Evolutionary conservation across 257 asterid genomes (phyloP).

Genomic region (Ilex aquifolium): DNA sequence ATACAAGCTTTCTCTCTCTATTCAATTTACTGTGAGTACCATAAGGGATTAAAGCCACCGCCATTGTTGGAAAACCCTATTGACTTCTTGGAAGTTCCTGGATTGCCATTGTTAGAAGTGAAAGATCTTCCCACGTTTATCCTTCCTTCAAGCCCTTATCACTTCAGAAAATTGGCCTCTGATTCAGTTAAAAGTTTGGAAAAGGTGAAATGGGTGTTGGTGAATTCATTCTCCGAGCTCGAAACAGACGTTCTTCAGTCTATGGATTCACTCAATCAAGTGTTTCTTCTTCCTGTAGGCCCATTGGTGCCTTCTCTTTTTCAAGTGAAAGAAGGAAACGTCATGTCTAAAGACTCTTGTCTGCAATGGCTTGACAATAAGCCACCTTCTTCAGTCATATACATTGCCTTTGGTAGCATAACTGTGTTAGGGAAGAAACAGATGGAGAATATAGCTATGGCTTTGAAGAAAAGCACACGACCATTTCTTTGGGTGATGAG

Average conservation of each 20-base stretch:
- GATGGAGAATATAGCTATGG: background rate
- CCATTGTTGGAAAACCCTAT: background rate
- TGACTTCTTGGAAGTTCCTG: background rate
- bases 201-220: conserved; percentile 4
- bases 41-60: background rate
- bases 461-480: background rate
- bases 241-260: background rate
- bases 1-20: background rate
- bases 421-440: background rate
- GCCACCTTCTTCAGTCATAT: background rate
- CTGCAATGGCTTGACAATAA: background rate
- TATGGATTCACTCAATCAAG: background rate
- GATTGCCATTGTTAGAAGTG: background rate
- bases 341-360: background rate
- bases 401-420: conserved; percentile 1
- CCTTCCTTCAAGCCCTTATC: background rate
- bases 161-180: background rate
- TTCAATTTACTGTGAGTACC: background rate
- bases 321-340: background rate
- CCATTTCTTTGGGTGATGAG: conserved; percentile 3
- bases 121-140: background rate
- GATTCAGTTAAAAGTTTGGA: background rate
- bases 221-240: background rate
- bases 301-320: background rate
- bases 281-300: background rate